These are phyloP conservation scores for Gardenia jasminoides DNA, from an alignment of 257 asterid genomes.

Conservation along the genomic window DNA sequence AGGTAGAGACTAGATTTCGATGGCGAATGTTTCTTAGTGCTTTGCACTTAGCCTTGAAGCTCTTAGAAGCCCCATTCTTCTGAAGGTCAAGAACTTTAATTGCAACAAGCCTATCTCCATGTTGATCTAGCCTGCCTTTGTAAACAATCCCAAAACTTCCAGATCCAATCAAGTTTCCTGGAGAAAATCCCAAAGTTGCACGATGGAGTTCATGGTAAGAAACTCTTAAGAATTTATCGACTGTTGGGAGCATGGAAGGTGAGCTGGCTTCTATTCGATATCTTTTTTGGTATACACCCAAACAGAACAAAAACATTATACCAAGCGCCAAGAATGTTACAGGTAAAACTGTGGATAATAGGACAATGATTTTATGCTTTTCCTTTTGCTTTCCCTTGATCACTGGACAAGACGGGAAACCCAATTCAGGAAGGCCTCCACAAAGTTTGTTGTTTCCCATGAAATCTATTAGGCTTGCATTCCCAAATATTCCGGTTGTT, in stretches of 20 bases:
- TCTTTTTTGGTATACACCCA: not conserved
- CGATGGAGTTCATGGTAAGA: constrained; percentile 25
- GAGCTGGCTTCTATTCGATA: not conserved
- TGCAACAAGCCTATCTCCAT: constrained; percentile 17
- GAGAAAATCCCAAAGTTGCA: constrained; percentile 31
- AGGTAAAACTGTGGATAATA: not conserved
- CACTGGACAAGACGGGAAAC: not conserved
- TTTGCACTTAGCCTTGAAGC: constrained; percentile 33
- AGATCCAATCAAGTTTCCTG: constrained; percentile 26
- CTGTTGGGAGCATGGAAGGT: not conserved
- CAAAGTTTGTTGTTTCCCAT: not conserved
- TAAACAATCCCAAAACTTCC: constrained; percentile 35
- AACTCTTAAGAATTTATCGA: constrained; percentile 13
- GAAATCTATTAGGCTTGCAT: not conserved
- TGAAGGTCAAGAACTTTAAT: constrained; percentile 32
- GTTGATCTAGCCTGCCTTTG: constrained; percentile 24
- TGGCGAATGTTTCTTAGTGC: constrained; percentile 27
- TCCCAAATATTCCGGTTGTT: not conserved
- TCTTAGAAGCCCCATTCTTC: constrained; percentile 26
- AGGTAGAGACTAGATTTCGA: constrained; percentile 26
- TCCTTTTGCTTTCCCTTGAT: not conserved
- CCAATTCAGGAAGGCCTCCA: not conserved
- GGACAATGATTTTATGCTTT: not conserved
- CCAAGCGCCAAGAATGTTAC: not conserved
- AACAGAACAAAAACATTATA: not conserved